phyloP scores from a whole-genome alignment of 108 stramenopile species.

The Skeletonema menzelii region DNA sequence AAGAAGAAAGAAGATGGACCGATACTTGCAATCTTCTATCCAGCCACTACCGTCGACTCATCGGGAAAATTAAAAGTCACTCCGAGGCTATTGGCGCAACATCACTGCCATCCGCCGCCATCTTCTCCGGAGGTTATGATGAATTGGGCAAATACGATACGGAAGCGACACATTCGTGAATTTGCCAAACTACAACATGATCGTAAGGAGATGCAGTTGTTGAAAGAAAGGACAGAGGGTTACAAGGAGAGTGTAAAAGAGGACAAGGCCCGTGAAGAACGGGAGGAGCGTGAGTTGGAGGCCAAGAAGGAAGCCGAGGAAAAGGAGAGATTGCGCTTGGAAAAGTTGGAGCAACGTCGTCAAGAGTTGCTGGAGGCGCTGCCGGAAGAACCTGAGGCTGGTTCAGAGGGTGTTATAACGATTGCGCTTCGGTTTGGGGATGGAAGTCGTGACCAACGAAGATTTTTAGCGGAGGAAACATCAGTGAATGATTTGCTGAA shows the following conservation, averaged over 20 bases:
- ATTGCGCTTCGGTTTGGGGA: constrained; percentile 71
- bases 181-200: constrained; percentile 62
- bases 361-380: constrained; percentile 48
- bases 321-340: constrained; percentile 33
- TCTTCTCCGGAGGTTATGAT: constrained; percentile 45
- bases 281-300: constrained; percentile 16
- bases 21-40: constrained; percentile 63
- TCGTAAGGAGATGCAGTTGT: constrained; percentile 46
- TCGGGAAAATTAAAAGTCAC: constrained; percentile 17
- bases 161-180: constrained; percentile 71
- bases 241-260: constrained; percentile 56
- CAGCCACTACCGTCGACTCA: constrained; percentile 31
- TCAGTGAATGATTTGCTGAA: constrained; percentile 66
- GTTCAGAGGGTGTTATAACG: constrained; percentile 50
- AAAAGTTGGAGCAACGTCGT: constrained; percentile 50
- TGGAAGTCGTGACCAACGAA: constrained; percentile 46
- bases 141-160: constrained; percentile 65
- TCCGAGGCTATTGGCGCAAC: constrained; percentile 62
- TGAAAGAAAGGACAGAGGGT: constrained; percentile 65
- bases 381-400: constrained; percentile 56
- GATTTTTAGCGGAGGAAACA: constrained; percentile 52
- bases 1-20: constrained; percentile 39
- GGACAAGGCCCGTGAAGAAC: constrained; percentile 49
- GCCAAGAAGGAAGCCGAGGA: constrained; percentile 38
- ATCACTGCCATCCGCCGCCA: constrained; percentile 83